Conservation (phyloP, 805 yeast species). For the Yamadazyma olivae region DNA sequence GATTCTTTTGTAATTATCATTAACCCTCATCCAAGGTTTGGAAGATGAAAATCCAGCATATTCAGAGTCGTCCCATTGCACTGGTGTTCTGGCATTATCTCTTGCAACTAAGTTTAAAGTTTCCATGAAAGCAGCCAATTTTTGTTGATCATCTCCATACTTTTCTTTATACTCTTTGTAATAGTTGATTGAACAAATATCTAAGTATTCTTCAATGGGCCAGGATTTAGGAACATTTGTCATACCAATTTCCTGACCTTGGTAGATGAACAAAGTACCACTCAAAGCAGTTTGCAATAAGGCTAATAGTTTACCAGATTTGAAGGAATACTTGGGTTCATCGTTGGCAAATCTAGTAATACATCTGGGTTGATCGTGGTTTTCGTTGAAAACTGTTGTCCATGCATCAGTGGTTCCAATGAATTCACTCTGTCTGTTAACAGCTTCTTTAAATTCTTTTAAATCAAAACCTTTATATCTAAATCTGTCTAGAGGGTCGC, state of each 20-base stretch:
- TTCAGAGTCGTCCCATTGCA: slow-evolving; percentile 47
- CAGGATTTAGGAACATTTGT: slow-evolving; percentile 45
- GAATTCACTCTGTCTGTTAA: slow-evolving; percentile 32
- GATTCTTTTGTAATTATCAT: slow-evolving; percentile 47
- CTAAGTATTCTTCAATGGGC: slow-evolving; percentile 50
- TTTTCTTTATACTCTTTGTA: slow-evolving; percentile 20
- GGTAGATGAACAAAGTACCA: slow-evolving; percentile 56
- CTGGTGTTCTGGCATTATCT: slow-evolving; percentile 56
- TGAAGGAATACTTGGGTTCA: too few relatives aligned
- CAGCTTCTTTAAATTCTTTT: slow-evolving; percentile 40
- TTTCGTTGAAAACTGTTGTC: slow-evolving; percentile 54
- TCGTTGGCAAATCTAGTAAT: slow-evolving; percentile 48
- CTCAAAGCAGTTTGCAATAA: slow-evolving; percentile 44
- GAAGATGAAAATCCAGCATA: slow-evolving; percentile 48
- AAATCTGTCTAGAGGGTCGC: slow-evolving; percentile 30
- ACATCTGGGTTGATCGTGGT: slow-evolving; percentile 58
- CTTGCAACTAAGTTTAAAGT: slow-evolving; percentile 41
- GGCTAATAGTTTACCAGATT: slow-evolving; percentile 49
- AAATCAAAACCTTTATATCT: slow-evolving; percentile 30
- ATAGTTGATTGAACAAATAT: slow-evolving; percentile 45
- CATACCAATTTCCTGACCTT: slow-evolving; percentile 63
- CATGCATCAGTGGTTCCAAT: slow-evolving; percentile 56
- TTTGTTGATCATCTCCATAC: too few relatives aligned
- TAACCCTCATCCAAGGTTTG: slow-evolving; percentile 53
- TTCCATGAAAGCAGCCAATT: too few relatives aligned